Evolutionary conservation across 2,329 filamentous ascomycete species (phyloP), one percentile per base, ranked within the genome.

Genomic region (Chaetomiaceae sp.): DNA sequence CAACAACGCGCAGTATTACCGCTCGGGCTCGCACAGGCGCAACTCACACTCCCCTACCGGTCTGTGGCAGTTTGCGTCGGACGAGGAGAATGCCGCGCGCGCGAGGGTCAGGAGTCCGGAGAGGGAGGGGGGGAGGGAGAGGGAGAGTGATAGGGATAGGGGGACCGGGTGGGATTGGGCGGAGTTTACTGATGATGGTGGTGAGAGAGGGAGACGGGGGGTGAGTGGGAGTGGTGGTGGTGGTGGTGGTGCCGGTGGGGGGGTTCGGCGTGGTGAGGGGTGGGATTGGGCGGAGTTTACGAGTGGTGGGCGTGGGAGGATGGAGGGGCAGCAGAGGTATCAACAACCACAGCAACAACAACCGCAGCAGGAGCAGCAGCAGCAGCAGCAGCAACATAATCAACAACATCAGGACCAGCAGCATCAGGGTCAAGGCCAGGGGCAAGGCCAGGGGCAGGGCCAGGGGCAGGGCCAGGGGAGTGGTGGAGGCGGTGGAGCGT

Each of bases 1-100:
- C n/a, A n/a, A n/a, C n/a, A n/a, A n/a, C n/a, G n/a, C n/a, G n/a
- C n/a, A n/a, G n/a, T n/a, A n/a, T n/a, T n/a, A n/a, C n/a, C n/a
- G n/a, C n/a, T n/a, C n/a, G n/a, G n/a, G n/a, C n/a, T n/a, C n/a
- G n/a, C n/a, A n/a, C n/a, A n/a, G n/a, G 5, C 51, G 47, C 13
- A 49, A 49, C 25, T 54, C 55, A 2, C 37, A 51, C 13, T 55
- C 56, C 3, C 55, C 56, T 0, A 20, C 51, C 6, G 43, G 23
- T 13, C 27, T 35, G 6, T 48, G 39, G 23, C 33, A n/a, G n/a
- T n/a, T 21, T 2, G 14, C 30, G n/a, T 30, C 34, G 34, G 44
- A 39, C 8, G 35, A 35, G 14, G 43, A 30, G 5, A n/a, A 6
- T 8, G 21, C 33, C 5, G 27, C 43, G 20, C 16, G 44, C 3